Percentiles rank a stretch among this genome's conserved stretches.
Evolutionary conservation across 768 basidiomycete species (phyloP).

Genomic region (Tricholoma sp.): DNA sequence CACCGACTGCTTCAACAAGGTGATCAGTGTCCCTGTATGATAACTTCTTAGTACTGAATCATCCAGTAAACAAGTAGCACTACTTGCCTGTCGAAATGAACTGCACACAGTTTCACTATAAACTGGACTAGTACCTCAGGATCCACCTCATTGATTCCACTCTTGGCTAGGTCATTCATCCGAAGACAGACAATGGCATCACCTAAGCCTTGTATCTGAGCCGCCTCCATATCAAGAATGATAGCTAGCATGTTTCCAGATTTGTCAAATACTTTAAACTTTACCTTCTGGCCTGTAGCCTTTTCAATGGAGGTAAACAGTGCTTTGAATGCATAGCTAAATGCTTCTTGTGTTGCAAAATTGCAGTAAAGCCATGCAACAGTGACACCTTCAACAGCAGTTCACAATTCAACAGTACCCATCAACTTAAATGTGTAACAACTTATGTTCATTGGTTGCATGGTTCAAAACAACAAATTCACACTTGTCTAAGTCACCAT

Average conservation of each 20-base stretch:
- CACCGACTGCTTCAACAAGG: neutral
- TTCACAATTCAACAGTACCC: too few species aligned
- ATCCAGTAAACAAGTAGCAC: too few species aligned
- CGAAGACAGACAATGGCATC: neutral
- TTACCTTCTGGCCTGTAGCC: constrained; percentile 3
- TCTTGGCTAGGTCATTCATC: neutral
- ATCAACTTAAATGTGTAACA: too few species aligned
- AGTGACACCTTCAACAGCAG: constrained; percentile 18
- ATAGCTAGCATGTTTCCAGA: constrained; percentile 7
- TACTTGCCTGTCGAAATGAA: too few species aligned
- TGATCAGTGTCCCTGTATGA: too few species aligned
- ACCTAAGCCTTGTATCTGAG: constrained; percentile 1
- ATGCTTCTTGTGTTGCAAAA: constrained; percentile 3
- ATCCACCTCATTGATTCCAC: neutral
- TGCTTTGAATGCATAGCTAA: constrained; percentile 6
- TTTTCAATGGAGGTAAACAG: neutral
- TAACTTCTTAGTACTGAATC: too few species aligned
- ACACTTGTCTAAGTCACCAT: constrained; percentile 18
- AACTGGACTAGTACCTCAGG: neutral
- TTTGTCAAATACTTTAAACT: constrained; percentile 12
- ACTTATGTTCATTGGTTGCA: constrained; percentile 10
- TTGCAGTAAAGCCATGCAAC: constrained; percentile 15
- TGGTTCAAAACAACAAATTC: constrained; percentile 13
- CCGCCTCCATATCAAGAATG: constrained; percentile 3
- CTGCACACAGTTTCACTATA: neutral